Base-by-base conservation (phyloP, 176 grass and related monocot genomes). In the Cenchrus americanus region DNA sequence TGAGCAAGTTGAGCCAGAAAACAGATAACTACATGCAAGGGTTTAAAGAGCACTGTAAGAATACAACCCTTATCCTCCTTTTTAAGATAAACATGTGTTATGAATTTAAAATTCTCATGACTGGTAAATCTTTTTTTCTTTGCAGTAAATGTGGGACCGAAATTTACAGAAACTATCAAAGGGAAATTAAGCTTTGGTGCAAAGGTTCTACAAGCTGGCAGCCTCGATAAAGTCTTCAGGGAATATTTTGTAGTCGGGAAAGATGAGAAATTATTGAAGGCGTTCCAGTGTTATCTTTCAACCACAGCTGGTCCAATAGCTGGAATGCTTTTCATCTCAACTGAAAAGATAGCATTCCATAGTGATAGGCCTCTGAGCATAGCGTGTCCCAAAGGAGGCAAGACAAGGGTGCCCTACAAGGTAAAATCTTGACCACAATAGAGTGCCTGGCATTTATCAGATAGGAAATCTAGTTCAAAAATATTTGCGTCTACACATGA, bases 261-360 rank as follows among this genome's bases (percentile, higher is more conserved):
- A 82, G 90, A 88, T 60, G 93, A 93, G 77, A 96, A 80, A 64
- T 30, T 96, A 69, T 58, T 91, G 86, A 96, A 93, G 80, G 88
- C 94, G 44, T 96, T 92, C 69, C 91, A 96, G 40, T 96, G 94
- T 50, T 96, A 91, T 71, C 86, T 96, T n/a, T 96, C 88, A 79
- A 96, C 94, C 41, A 93, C 94, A 85, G 86, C 94, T 64, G 94
- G 94, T 34, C 94, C 94, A 43, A 91, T 96, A 82, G 86, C 88
- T 50, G 90, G 90, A 47, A 88, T 93, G 88, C 75, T 96, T 80
- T 96, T 93, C 83, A 93, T 96, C 66, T 89, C 94, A 23, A 89
- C 83, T 40, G 71, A 69, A 61, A 96, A 88, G 77, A 85, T 93
- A 57, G 83, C 88, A 22, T 96, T 96, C 81, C 87, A 87, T 41